Conservation (phyloP, 1,139 yeast genomes). For the Saccharomyces hybrid region DNA sequence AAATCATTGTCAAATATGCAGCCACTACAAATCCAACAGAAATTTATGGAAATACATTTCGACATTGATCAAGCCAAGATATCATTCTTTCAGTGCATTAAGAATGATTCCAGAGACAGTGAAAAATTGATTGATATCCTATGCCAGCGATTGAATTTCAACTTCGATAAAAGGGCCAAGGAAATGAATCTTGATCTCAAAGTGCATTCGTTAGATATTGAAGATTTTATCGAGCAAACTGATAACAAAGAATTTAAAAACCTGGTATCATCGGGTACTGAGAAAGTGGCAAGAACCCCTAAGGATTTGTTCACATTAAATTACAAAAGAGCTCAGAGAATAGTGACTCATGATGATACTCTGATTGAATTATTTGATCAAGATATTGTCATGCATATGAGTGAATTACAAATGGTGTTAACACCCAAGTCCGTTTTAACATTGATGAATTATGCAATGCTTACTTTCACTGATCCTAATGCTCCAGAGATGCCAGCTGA, state of each 20-base stretch:
- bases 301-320: constrained; percentile 55
- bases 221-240: constrained; percentile 66
- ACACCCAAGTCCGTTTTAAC: constrained; percentile 75
- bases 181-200: constrained; percentile 62
- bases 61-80: constrained; percentile 56
- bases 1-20: constrained; percentile 17
- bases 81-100: constrained; percentile 59
- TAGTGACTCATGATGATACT: constrained; percentile 49
- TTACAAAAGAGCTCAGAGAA: constrained; percentile 51
- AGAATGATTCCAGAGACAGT: constrained; percentile 52
- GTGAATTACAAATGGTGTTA: constrained; percentile 70
- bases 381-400: constrained; percentile 62
- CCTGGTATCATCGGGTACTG: constrained; percentile 59
- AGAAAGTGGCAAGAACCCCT: constrained; percentile 27
- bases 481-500: constrained; percentile 65
- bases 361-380: constrained; percentile 71
- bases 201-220: constrained; percentile 57
- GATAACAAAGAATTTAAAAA: constrained; percentile 59
- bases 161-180: constrained; percentile 50
- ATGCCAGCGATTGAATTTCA: constrained; percentile 56
- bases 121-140: constrained; percentile 65
- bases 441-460: constrained; percentile 68
- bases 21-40: constrained; percentile 40
- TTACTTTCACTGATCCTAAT: constrained; percentile 79
- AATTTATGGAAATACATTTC: constrained; percentile 61